Evolutionary conservation across 2,329 filamentous ascomycete species (phyloP).

Genomic region (Aspergillus transmontanensis): DNA sequence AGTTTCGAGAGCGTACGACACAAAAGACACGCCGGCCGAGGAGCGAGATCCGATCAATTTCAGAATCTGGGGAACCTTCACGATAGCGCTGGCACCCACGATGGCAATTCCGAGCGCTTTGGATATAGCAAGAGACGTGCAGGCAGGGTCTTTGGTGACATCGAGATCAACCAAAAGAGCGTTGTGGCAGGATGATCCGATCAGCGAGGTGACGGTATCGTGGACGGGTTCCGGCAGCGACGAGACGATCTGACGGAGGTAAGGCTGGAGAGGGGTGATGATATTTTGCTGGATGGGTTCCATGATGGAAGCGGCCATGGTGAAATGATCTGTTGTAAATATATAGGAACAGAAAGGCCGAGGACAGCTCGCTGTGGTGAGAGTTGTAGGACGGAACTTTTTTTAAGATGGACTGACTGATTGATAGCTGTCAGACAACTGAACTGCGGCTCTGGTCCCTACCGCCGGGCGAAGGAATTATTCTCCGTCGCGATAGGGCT

Average conservation of each 20-base stretch:
- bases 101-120: constrained; percentile 94
- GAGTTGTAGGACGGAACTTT: background rate
- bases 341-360: background rate
- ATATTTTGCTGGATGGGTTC: constrained; percentile 44
- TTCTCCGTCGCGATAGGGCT: constrained; percentile 17
- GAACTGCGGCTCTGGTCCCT: constrained; percentile 34
- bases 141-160: constrained; percentile 69
- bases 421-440: background rate
- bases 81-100: constrained; percentile 82
- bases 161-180: constrained; percentile 84
- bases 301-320: constrained; percentile 31
- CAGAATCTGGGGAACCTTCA: constrained; percentile 96
- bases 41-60: constrained; percentile 84
- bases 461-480: constrained; percentile 29
- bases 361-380: background rate
- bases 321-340: background rate
- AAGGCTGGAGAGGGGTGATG: constrained; percentile 47
- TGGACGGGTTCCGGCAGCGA: constrained; percentile 74
- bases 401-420: background rate
- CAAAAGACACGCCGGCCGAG: constrained; percentile 80
- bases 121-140: constrained; percentile 85
- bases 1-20: constrained; percentile 92
- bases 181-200: constrained; percentile 83
- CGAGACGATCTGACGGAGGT: constrained; percentile 68
- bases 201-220: constrained; percentile 74